These are phyloP conservation scores for Golovinomyces cichoracearum DNA, from an alignment of 2,329 filamentous ascomycete genomes.

Conservation along the genomic window DNA sequence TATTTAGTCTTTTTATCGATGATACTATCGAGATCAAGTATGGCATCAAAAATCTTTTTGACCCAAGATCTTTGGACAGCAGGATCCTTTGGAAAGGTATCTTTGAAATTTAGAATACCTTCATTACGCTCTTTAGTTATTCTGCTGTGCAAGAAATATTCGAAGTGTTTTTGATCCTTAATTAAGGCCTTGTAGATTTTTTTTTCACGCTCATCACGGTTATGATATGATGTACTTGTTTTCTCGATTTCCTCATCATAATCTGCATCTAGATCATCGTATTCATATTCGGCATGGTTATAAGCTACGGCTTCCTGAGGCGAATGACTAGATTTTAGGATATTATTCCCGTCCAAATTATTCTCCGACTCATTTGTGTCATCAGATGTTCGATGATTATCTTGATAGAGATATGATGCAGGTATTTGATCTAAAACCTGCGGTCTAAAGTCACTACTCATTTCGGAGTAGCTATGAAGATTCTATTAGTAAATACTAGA, in stretches of 20 bases:
- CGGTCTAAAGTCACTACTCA: not conserved
- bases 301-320: not conserved
- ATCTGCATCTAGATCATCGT: not conserved
- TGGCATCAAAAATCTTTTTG: conserved; percentile 2
- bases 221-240: not conserved
- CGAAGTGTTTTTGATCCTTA: conserved; percentile 1
- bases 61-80: not conserved
- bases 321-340: not conserved
- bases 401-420: not conserved
- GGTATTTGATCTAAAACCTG: not conserved
- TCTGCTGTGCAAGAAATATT: not conserved
- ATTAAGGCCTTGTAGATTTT: not conserved
- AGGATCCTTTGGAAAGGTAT: conserved; percentile 1
- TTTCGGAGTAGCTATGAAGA: not conserved
- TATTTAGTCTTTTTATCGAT: conserved; percentile 1
- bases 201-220: not conserved
- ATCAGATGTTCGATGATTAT: not conserved
- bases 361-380: not conserved
- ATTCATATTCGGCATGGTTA: not conserved
- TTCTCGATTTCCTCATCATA: not conserved
- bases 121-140: not conserved
- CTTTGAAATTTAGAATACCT: not conserved
- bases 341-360: not conserved
- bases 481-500: not conserved
- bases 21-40: conserved; percentile 1